Evolutionary conservation across 257 asterid genomes (phyloP).

Genomic region (Nyctanthes arbortristis): DNA sequence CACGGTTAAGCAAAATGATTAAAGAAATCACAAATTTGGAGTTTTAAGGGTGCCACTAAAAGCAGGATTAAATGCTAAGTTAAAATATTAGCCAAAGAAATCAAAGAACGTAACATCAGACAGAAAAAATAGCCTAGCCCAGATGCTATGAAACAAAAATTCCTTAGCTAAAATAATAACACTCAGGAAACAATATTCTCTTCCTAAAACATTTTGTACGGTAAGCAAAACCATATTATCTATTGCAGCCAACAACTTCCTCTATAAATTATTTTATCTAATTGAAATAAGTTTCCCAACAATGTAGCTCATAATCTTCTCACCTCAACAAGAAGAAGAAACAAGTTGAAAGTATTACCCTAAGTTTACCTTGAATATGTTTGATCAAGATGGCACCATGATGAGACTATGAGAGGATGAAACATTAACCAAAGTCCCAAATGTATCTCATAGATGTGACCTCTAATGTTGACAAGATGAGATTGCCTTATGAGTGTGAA

Average conservation of each 20-base stretch:
- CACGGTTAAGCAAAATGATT: constrained; percentile 10
- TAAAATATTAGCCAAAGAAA: constrained; percentile 4
- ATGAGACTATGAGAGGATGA: not conserved
- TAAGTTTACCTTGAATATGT: not conserved
- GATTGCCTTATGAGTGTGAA: not conserved
- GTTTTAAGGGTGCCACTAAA: no score
- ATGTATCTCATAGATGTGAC: not conserved
- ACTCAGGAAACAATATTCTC: not conserved
- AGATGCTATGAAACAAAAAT: not conserved
- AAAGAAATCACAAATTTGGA: no score
- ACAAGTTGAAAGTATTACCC: not conserved
- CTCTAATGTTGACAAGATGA: not conserved
- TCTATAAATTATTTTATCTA: not conserved
- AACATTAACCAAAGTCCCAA: no score
- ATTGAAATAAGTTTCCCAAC: not conserved
- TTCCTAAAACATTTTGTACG: not conserved
- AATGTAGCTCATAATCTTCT: not conserved
- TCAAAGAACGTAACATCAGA: not conserved
- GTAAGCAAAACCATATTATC: not conserved
- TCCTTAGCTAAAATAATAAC: no score
- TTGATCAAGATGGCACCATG: not conserved
- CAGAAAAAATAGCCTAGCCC: not conserved
- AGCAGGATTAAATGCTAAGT: not conserved
- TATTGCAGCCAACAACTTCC: not conserved
- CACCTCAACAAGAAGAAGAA: not conserved